Evolutionary conservation across 106 monocot species (phyloP).

Genomic region (Dendrobium officinale): DNA sequence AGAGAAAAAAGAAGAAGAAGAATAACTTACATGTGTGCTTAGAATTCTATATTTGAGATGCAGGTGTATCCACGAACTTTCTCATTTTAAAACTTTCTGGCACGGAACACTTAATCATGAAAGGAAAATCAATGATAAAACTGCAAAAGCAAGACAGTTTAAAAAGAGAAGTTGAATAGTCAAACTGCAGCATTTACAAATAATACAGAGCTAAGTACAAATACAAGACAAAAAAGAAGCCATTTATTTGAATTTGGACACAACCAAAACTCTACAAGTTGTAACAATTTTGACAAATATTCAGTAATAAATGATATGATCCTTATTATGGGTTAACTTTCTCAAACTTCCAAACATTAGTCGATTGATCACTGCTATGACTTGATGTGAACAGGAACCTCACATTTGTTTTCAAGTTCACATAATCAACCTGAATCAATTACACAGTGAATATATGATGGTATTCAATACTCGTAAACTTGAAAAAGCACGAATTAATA

Average conservation of each 20-base stretch:
- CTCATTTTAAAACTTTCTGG: too few species aligned
- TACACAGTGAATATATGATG: not conserved
- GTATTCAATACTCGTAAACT: not conserved
- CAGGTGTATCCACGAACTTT: too few species aligned
- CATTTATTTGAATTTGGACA: not conserved
- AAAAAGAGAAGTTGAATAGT: not conserved
- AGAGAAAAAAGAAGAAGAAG: too few species aligned
- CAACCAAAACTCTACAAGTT: not conserved
- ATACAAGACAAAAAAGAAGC: not conserved
- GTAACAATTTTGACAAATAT: not conserved
- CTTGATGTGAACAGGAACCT: constrained; percentile 35
- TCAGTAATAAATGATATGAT: not conserved
- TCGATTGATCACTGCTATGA: constrained; percentile 3
- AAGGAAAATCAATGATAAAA: too few species aligned
- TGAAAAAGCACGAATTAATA: too few species aligned
- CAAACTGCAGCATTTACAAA: not conserved
- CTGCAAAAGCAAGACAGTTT: not conserved
- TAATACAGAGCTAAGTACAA: not conserved
- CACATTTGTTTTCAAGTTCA: constrained; percentile 45
- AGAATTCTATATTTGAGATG: too few species aligned
- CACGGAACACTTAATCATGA: too few species aligned
- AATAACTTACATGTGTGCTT: too few species aligned
- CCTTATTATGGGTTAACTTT: constrained; percentile 34
- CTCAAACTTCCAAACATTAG: constrained; percentile 27
- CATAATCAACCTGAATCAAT: constrained; percentile 44